phyloP scores from a whole-genome alignment of 2,329 filamentous ascomycete species.

The Cryphonectria japonica region DNA sequence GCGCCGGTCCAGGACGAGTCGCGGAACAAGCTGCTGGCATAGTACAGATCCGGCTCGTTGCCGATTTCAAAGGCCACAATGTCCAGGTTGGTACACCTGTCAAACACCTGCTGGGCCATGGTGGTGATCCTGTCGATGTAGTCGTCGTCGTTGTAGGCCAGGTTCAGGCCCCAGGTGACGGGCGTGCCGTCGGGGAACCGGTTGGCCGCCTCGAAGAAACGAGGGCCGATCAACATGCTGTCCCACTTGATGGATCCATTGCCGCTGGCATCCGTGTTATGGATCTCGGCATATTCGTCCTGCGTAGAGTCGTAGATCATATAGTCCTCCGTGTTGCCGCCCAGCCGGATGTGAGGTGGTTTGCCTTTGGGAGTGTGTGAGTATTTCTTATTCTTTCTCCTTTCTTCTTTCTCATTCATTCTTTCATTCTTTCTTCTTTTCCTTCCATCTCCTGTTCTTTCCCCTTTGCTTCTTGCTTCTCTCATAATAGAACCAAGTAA shows the following conservation, averaged over 20 bases:
- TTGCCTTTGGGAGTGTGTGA: slow-evolving; percentile 38
- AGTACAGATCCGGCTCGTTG: slow-evolving; percentile 40
- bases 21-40: slow-evolving; percentile 47
- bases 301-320: slow-evolving; percentile 48
- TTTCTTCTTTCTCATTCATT: not conserved
- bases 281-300: slow-evolving; percentile 41
- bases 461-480: too few relatives aligned
- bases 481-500: not conserved
- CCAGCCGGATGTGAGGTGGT: slow-evolving; percentile 52
- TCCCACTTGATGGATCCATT: slow-evolving; percentile 47
- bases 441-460: too few relatives aligned
- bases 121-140: slow-evolving; percentile 47
- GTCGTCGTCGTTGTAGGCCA: slow-evolving; percentile 50
- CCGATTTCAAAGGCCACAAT: slow-evolving; percentile 39
- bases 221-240: slow-evolving; percentile 50
- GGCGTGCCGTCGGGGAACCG: slow-evolving; percentile 54
- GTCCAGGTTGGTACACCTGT: slow-evolving; percentile 33
- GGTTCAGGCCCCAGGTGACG: slow-evolving; percentile 53
- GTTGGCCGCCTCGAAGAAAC: slow-evolving; percentile 51
- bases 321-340: slow-evolving; percentile 56
- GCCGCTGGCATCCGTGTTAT: slow-evolving; percentile 43
- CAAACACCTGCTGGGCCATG: slow-evolving; percentile 40
- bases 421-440: not conserved
- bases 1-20: slow-evolving; percentile 47
- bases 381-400: not conserved